These are phyloP conservation scores for Drechslerella coelobrocha DNA, from an alignment of 2,329 filamentous ascomycete species.

Conservation along the genomic window DNA sequence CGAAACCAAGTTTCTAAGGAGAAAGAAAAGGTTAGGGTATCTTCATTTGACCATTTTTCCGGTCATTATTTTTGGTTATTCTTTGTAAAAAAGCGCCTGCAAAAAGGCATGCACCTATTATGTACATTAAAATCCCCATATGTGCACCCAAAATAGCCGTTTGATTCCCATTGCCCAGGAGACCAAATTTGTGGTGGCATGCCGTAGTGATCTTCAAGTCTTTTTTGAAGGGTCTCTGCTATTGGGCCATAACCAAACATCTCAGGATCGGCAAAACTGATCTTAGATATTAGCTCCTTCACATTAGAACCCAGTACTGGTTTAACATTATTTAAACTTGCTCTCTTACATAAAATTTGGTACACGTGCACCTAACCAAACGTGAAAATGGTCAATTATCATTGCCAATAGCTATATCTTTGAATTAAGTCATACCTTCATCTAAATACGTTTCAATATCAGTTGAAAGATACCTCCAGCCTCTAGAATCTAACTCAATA, in stretches of 20 bases:
- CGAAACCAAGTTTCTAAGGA: conserved; percentile 26
- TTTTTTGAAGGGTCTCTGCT: not conserved
- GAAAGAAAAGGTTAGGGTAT: not conserved
- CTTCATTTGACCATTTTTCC: too few relatives aligned
- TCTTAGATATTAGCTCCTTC: not conserved
- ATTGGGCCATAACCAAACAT: not conserved
- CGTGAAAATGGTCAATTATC: not conserved
- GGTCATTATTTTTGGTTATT: too few relatives aligned
- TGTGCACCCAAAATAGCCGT: conserved; percentile 17
- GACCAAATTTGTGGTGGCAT: conserved; percentile 23
- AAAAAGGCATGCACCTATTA: conserved; percentile 5
- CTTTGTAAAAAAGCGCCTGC: not conserved
- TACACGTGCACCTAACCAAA: not conserved
- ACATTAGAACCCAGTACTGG: not conserved
- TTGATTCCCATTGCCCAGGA: conserved; percentile 6
- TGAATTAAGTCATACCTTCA: not conserved
- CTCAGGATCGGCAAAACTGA: not conserved
- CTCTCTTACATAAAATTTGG: conserved; percentile 11
- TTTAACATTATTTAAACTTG: not conserved
- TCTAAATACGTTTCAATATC: not conserved
- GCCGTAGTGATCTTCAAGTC: conserved; percentile 15
- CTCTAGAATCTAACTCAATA: too few relatives aligned
- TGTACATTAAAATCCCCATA: not conserved
- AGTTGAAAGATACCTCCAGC: not conserved
- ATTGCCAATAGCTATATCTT: not conserved